phyloP scores from a whole-genome alignment of 2,329 filamentous ascomycete species.

The Parafenestella ontariensis region DNA sequence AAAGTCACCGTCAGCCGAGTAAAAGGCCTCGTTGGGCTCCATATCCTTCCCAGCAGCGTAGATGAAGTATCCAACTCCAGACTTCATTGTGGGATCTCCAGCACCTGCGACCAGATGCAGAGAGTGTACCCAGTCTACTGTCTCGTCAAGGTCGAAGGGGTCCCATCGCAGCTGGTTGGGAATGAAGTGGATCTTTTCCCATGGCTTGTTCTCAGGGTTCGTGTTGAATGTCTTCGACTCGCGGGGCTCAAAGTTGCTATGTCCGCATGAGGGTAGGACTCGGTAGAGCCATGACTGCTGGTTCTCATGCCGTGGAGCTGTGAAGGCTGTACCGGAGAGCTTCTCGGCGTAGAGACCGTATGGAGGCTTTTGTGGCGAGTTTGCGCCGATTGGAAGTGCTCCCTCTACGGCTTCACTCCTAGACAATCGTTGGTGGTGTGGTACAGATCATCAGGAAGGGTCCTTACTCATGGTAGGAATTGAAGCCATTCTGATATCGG shows the following conservation, averaged over 20 bases:
- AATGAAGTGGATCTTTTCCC: constrained; percentile 72
- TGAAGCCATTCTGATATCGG: constrained; percentile 80
- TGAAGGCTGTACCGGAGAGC: constrained; percentile 66
- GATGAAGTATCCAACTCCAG: constrained; percentile 79
- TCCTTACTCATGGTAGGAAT: constrained; percentile 75
- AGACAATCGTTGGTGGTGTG: constrained; percentile 16
- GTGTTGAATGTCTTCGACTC: constrained; percentile 59
- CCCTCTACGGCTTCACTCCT: constrained; percentile 79
- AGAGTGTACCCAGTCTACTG: constrained; percentile 71
- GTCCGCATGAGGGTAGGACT: constrained; percentile 64
- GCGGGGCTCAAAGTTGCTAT: constrained; percentile 61
- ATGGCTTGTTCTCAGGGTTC: constrained; percentile 57
- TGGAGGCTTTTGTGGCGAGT: constrained; percentile 81
- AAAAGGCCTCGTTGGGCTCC: constrained; percentile 76
- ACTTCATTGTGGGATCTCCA: constrained; percentile 80
- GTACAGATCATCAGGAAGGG: neutral
- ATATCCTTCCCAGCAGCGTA: constrained; percentile 82
- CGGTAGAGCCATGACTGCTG: constrained; percentile 67
- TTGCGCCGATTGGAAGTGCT: constrained; percentile 76
- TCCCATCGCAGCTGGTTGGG: constrained; percentile 85
- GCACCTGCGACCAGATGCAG: constrained; percentile 78
- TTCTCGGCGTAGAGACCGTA: constrained; percentile 82
- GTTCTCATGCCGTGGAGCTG: constrained; percentile 63
- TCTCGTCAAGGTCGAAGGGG: constrained; percentile 75
- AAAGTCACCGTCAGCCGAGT: constrained; percentile 77